Evolutionary conservation across 768 basidiomycete species (phyloP).

Genomic region (Clitopilus passeckerianus): DNA sequence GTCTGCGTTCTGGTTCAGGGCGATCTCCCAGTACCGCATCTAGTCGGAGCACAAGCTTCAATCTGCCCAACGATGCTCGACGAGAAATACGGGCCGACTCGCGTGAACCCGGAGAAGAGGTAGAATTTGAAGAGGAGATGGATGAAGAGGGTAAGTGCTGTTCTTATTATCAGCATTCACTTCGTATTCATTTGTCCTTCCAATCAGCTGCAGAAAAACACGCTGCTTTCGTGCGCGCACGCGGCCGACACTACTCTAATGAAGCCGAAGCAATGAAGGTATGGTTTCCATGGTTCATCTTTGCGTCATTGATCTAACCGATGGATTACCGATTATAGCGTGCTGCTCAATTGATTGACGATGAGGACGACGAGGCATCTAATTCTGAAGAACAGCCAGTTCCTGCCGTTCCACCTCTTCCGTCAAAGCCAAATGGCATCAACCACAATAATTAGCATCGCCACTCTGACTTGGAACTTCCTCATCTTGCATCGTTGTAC

Average conservation of each 20-base stretch:
- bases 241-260: slow-evolving; percentile 84
- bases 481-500: not conserved
- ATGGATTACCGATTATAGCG: slow-evolving; percentile 34
- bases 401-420: slow-evolving; percentile 6
- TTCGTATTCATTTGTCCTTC: not conserved
- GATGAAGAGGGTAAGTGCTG: slow-evolving; percentile 71
- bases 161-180: not conserved
- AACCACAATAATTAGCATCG: slow-evolving; percentile 7
- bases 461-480: not conserved
- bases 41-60: slow-evolving; percentile 83
- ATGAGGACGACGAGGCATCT: slow-evolving; percentile 48
- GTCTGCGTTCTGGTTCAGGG: slow-evolving; percentile 45
- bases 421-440: slow-evolving; percentile 21
- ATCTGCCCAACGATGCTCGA: slow-evolving; percentile 65
- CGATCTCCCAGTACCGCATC: slow-evolving; percentile 58
- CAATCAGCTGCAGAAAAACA: slow-evolving; percentile 72
- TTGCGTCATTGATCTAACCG: slow-evolving; percentile 5
- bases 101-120: slow-evolving; percentile 62
- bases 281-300: slow-evolving; percentile 7
- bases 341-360: slow-evolving; percentile 57
- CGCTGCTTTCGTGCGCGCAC: slow-evolving; percentile 73
- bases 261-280: slow-evolving; percentile 95
- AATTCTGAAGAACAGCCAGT: slow-evolving; percentile 18
- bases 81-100: slow-evolving; percentile 52
- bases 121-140: slow-evolving; percentile 78